Base-by-base conservation (phyloP, 1,139 yeast species). In the Hanseniaspora uvarum region DNA sequence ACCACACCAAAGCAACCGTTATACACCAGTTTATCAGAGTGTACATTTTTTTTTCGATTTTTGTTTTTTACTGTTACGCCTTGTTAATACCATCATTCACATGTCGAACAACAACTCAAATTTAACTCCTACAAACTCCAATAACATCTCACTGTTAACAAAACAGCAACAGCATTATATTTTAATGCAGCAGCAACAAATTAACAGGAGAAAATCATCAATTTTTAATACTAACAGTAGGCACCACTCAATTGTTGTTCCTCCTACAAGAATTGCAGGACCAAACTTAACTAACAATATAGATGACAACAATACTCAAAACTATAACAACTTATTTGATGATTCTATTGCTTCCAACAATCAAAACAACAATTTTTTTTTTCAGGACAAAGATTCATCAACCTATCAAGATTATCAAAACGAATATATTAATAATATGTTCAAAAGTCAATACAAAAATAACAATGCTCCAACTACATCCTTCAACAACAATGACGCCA, bases 241-340 rank as follows among this genome's bases (percentile, higher is more conserved):
- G 14, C 38, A 50, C 21, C 53, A 43, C 6, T 50, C 53, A 3
- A 50, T 50, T 18, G 57, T 68, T 50, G 64, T 69, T 46, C 74
- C 78, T 34, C 75, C 75, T 5, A 63, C 72, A n/a, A 68, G 76
- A 65, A 72, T 74, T n/a, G 72, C 76, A 2, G 72, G 72, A 26
- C 76, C 72, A 57, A 72, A 69, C 58, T 72, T 68, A 56, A 63
- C 71, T 7, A 24, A 50, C 33, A 43, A 67, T 72, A 38, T 63
- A 67, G 30, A 31, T 12, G 46, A 45, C 28, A 31, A 43, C 1
- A 12, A 3, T 28, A 28, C 31, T 6, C 31, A 28, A n/a, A n/a
- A n/a, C n/a, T n/a, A n/a, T n/a, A n/a, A n/a, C n/a, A n/a, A n/a
- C n/a, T n/a, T n/a, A n/a, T n/a, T n/a, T n/a, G n/a, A n/a, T n/a